Base-by-base conservation (phyloP, 2,329 filamentous ascomycete genomes). In the Davidsoniella australis region DNA sequence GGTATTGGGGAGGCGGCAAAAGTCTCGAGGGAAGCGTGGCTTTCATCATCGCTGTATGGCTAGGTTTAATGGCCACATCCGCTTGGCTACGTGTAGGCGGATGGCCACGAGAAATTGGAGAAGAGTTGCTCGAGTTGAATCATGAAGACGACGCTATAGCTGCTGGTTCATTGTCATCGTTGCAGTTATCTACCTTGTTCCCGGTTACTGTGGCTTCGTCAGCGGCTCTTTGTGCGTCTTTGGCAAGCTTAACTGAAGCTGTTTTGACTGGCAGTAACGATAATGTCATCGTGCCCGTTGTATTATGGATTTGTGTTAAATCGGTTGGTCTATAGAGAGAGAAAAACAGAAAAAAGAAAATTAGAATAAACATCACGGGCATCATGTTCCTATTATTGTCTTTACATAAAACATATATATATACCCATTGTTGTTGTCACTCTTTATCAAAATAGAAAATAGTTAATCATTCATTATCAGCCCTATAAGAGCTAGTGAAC, bases 1-100 rank as follows among this genome's bases (percentile, higher is more conserved):
- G 91, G 91, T 73, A 88, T 20, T 98, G 91, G 91, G 85, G 86
- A 12, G 91, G 91, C 3, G 89, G 88, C 12, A 98, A 98, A 71
- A 94, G 86, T 55, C 70, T 98, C 1, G 89, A 98, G 64, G 91
- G 91, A 49, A 80, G 76, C 55, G 56, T 80, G 5, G 91, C 91
- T 0, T 96, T 98, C 63, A 82, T 80, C 1, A 64, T 68, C 4
- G 88, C 86, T 2, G 91, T 96, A 4, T 82, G 81, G 47, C 55
- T 73, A 4, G 91, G 89, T 0, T 69, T 96, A 42, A 64, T 81
- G 41, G 67, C 73, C 4, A 82, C 81, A 2, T 82, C 79, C 57
- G 59, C 68, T 14, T 96, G 88, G 87, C 67, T 95, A 54, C 68
- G 72, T 39, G 53, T 85, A 20, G 89, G 89, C 2, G 77, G 80